These are phyloP conservation scores for Entamoeba dispar DNA, from an alignment of 208 protist genomes.

Conservation along the genomic window DNA sequence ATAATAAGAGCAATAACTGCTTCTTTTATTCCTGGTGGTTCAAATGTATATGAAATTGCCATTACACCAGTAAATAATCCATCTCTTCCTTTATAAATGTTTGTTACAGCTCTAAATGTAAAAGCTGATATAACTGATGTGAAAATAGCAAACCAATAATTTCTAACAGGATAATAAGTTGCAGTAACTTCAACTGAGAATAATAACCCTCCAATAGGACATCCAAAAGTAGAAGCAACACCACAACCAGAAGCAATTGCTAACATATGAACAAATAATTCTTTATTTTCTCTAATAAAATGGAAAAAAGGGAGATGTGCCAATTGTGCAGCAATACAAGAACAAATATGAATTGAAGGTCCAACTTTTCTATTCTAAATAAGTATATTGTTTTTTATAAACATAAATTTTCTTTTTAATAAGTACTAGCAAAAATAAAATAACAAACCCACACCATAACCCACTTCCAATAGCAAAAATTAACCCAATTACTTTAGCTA, in stretches of 20 bases:
- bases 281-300: background rate
- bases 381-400: background rate
- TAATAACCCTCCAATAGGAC: background rate
- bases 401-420: background rate
- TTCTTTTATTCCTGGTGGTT: background rate
- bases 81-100: background rate
- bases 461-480: background rate
- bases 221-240: background rate
- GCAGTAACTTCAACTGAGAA: background rate
- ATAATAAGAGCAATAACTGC: background rate
- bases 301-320: background rate
- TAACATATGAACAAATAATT: background rate
- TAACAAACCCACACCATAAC: background rate
- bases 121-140: background rate
- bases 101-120: background rate
- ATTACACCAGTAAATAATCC: background rate
- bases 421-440: background rate
- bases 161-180: background rate
- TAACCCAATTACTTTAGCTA: background rate
- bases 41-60: background rate
- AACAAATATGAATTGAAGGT: background rate
- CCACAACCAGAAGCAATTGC: background rate
- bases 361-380: background rate
- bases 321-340: background rate
- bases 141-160: background rate